Conservation (phyloP, 2,329 filamentous ascomycete species). For the Colletotrichum godetiae region DNA sequence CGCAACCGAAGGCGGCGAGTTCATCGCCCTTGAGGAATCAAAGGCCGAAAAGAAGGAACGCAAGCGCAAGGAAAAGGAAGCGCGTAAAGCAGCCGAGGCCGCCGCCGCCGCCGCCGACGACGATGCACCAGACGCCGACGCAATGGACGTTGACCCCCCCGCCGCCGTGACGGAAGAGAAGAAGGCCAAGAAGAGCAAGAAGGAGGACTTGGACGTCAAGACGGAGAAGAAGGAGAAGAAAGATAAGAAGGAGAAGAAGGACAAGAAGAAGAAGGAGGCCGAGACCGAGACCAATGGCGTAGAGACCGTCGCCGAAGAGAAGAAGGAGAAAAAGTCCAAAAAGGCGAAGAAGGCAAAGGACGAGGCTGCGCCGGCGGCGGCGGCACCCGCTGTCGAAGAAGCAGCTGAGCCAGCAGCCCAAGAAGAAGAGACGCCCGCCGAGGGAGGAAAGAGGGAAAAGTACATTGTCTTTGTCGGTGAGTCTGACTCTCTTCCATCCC, state of each 20-base stretch:
- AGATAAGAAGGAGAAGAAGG: slow-evolving; percentile 30
- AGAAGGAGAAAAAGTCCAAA: slow-evolving; percentile 41
- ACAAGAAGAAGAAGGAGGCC: slow-evolving; percentile 38
- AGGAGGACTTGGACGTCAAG: slow-evolving; percentile 38
- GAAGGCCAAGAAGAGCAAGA: slow-evolving; percentile 44
- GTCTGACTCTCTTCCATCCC: not conserved
- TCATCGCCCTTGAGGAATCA: slow-evolving; percentile 34
- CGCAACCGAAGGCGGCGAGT: slow-evolving; percentile 12
- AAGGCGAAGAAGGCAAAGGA: slow-evolving; percentile 50
- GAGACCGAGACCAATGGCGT: slow-evolving; percentile 40
- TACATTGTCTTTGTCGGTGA: slow-evolving; percentile 83
- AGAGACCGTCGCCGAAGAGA: slow-evolving; percentile 36
- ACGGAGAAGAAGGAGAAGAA: slow-evolving; percentile 45
- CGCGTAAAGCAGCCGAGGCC: slow-evolving; percentile 25
- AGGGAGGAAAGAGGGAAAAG: slow-evolving; percentile 57
- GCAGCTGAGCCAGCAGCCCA: slow-evolving; percentile 9
- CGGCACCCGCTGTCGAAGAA: slow-evolving; percentile 16
- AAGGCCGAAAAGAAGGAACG: slow-evolving; percentile 43
- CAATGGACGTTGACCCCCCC: slow-evolving; percentile 31
- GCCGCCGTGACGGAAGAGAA: slow-evolving; percentile 17
- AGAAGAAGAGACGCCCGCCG: slow-evolving; percentile 19
- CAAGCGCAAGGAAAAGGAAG: slow-evolving; percentile 42
- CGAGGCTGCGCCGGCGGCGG: slow-evolving; percentile 38
- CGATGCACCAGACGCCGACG: slow-evolving; percentile 12
- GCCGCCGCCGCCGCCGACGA: slow-evolving; percentile 17